phyloP scores from a whole-genome alignment of 768 basidiomycete genomes.

The Hydnomerulius pinastri region DNA sequence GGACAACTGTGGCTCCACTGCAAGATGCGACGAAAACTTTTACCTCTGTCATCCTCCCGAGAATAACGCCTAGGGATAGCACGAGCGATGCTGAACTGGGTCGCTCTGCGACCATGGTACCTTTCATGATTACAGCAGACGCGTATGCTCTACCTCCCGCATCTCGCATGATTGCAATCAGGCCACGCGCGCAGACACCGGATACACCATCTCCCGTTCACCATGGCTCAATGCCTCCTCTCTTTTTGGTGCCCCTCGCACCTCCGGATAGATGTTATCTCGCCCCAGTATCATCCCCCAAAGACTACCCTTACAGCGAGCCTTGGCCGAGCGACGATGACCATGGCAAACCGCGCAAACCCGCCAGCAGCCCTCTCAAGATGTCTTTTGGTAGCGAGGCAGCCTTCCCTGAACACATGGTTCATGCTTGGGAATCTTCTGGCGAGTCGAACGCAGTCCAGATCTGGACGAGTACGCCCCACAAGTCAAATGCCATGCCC shows the following conservation, averaged over 20 bases:
- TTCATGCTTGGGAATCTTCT: background rate
- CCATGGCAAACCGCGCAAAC: constrained; percentile 6
- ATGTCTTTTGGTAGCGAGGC: constrained; percentile 7
- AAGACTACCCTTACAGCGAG: constrained; percentile 25
- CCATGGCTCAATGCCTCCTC: background rate
- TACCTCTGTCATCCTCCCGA: constrained; percentile 4
- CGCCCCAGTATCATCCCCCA: constrained; percentile 10
- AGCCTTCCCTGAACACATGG: constrained; percentile 4
- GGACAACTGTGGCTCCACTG: background rate
- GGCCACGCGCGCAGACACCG: constrained; percentile 6
- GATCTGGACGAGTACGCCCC: constrained; percentile 30
- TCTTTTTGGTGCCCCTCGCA: constrained; percentile 22
- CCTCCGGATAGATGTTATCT: constrained; percentile 27
- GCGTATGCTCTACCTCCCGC: background rate
- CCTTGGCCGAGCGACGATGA: constrained; percentile 15
- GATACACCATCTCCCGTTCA: constrained; percentile 13
- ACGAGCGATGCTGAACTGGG: constrained; percentile 18
- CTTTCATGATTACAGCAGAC: background rate
- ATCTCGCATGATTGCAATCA: background rate
- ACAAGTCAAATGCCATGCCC: constrained; percentile 7
- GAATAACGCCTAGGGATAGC: constrained; percentile 22
- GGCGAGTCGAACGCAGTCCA: constrained; percentile 7
- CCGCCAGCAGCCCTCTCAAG: constrained; percentile 24
- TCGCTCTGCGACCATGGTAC: constrained; percentile 2
- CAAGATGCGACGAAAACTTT: too few relatives aligned